These are phyloP conservation scores for Cryptosporidium sp. DNA, from an alignment of 169 alveolate species.

Conservation along the genomic window DNA sequence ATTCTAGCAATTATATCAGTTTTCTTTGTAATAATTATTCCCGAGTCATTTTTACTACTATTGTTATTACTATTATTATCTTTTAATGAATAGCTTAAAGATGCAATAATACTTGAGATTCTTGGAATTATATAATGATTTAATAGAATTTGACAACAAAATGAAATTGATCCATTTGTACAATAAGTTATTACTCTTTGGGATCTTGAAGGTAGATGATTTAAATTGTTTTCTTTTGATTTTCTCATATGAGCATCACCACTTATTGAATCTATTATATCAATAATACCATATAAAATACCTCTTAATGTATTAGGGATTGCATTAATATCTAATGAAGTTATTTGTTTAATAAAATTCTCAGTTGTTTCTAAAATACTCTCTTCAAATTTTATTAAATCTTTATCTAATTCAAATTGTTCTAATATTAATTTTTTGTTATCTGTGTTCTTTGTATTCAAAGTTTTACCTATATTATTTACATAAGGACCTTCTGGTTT, in stretches of 20 bases:
- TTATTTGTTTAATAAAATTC: conserved; percentile 23
- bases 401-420: conserved; percentile 24
- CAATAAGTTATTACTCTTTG: conserved; percentile 22
- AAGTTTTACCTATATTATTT: conserved; percentile 20
- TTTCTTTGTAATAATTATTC: conserved; percentile 6
- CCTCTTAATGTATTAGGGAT: conserved; percentile 71
- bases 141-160: conserved; percentile 52
- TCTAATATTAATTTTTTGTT: conserved; percentile 1
- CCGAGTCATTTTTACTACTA: not conserved
- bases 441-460: not conserved
- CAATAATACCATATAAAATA: conserved; percentile 54
- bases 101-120: conserved; percentile 23
- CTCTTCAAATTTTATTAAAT: conserved; percentile 21
- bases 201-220: conserved; percentile 37
- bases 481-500: conserved; percentile 26
- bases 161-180: conserved; percentile 64
- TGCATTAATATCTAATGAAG: conserved; percentile 21
- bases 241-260: conserved; percentile 41
- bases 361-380: conserved; percentile 14
- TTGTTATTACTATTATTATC: not conserved
- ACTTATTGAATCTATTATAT: conserved; percentile 60
- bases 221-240: conserved; percentile 11
- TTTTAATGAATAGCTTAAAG: conserved; percentile 30
- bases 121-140: conserved; percentile 70
- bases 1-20: conserved; percentile 54